A percentile compares a stretch with the other conserved stretches of the same genome.
These are phyloP conservation scores for Xylariales sp. DNA, from an alignment of 2,329 filamentous ascomycete genomes.

Conservation along the genomic window DNA sequence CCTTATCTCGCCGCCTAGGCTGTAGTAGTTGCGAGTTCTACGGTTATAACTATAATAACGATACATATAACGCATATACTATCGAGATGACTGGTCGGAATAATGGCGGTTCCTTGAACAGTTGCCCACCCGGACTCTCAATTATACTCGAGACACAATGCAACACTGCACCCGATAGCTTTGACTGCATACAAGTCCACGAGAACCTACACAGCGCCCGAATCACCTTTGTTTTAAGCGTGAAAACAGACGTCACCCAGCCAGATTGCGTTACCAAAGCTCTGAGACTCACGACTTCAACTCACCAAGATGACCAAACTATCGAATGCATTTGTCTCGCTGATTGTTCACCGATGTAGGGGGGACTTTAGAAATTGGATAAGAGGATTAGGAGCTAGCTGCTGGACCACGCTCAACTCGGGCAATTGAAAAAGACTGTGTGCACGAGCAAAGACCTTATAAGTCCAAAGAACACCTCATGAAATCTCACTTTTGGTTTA, in stretches of 20 bases:
- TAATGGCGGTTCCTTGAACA: slow-evolving; percentile 21
- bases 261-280: slow-evolving; percentile 35
- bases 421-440: background rate
- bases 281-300: slow-evolving; percentile 18
- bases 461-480: background rate
- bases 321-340: slow-evolving; percentile 36
- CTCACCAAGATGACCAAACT: slow-evolving; percentile 15
- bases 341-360: slow-evolving; percentile 33
- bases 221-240: slow-evolving; percentile 30
- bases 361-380: background rate
- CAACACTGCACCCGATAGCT: slow-evolving; percentile 18
- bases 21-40: slow-evolving; percentile 33
- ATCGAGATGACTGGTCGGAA: slow-evolving; percentile 36
- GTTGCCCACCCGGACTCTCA: slow-evolving; percentile 21
- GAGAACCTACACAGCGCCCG: slow-evolving; percentile 29
- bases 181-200: slow-evolving; percentile 23
- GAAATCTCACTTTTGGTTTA: background rate
- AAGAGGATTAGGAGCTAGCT: background rate
- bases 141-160: slow-evolving; percentile 25
- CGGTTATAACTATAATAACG: slow-evolving; percentile 20
- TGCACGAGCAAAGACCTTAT: background rate
- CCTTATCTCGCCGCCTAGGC: slow-evolving; percentile 24
- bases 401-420: background rate
- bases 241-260: slow-evolving; percentile 25
- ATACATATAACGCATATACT: slow-evolving; percentile 34